Percentiles rank a stretch among this genome's conserved stretches.
These are phyloP conservation scores for Ceratocystis harringtonii DNA, from an alignment of 2,329 filamentous ascomycete species.

Conservation along the genomic window DNA sequence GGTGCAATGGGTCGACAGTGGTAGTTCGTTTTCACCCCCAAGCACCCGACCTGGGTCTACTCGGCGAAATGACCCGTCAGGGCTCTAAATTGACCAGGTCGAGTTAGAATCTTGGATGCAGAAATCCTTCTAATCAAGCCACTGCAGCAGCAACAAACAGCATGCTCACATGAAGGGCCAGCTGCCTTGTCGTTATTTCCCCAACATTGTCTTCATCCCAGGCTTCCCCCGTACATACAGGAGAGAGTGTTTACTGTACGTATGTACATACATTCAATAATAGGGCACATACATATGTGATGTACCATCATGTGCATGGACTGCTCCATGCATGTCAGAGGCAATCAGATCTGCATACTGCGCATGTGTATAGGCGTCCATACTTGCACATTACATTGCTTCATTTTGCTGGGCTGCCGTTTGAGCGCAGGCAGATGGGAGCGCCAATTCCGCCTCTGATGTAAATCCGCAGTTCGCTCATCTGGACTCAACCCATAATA, in stretches of 20 bases:
- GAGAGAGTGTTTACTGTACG: background rate
- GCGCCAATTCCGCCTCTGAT: background rate
- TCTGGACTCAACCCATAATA: background rate
- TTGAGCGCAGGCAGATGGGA: background rate
- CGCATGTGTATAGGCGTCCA: too few relatives aligned
- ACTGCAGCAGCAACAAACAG: background rate
- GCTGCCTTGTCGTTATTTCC: background rate
- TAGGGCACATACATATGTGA: too few relatives aligned
- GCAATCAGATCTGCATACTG: background rate
- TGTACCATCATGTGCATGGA: too few relatives aligned
- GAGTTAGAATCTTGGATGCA: background rate
- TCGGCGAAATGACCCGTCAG: background rate
- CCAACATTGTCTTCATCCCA: background rate
- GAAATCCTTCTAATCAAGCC: background rate
- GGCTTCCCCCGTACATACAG: background rate
- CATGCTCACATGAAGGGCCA: background rate
- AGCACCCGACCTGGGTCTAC: background rate
- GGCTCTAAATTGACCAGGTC: background rate
- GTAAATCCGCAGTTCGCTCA: background rate
- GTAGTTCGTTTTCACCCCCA: too few relatives aligned
- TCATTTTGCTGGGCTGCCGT: too few relatives aligned
- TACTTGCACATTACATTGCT: background rate
- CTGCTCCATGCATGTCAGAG: background rate
- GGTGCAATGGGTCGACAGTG: too few relatives aligned
- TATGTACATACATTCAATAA: background rate